Evolutionary conservation across 805 yeast species (phyloP), one percentile per base, ranked within the genome.

Genomic region (Wickerhamomyces xylosicus): DNA sequence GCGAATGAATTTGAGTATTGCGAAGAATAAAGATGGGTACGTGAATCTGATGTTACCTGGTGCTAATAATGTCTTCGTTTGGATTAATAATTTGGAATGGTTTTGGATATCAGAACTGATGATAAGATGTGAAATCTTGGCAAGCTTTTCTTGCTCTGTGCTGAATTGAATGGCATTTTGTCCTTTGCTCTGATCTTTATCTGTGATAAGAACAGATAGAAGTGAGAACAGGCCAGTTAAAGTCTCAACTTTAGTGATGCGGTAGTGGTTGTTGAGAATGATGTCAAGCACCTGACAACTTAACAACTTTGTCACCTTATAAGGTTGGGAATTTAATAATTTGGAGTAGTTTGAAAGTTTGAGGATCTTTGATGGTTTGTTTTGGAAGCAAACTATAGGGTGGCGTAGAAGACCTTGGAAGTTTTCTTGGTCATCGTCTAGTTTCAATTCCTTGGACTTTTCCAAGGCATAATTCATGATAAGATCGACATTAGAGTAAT

Each of bases 1-100:
- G 48, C 84, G 71, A 21, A 84, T 69, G 19, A 83, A 59, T 51
- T 68, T 71, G 48, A 86, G 64, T 17, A 79, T 71, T 37, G 68
- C 68, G 38, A 77, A 69, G 20, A 87, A 72, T 33, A 90, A 60
- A 1, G 95, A 72, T 4, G 95, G 95, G 54, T 79, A 84, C 0
- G 92, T 80, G 53, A 69, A 76, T 44, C 69, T 69, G 33, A 77
- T 69, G 46, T 77, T 75, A n/a, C 80, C 80, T 28, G 69, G 69
- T 37, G 67, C 58, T 38, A 84, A 64, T 33, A 70, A 69, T 41
- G 66, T 67, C 41, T 66, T 67, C 5, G 76, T 64, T 2, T 53
- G 54, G 31, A 63, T 60, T 9, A 77, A 55, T 35, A 79, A 55
- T 39, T 68, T 66, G 31, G 70, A 62, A 33, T 73, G 70, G 8